Evolutionary conservation across 75 land plant species (phyloP), one percentile per base, ranked within the genome.

Genomic region (Picea sitchensis): DNA sequence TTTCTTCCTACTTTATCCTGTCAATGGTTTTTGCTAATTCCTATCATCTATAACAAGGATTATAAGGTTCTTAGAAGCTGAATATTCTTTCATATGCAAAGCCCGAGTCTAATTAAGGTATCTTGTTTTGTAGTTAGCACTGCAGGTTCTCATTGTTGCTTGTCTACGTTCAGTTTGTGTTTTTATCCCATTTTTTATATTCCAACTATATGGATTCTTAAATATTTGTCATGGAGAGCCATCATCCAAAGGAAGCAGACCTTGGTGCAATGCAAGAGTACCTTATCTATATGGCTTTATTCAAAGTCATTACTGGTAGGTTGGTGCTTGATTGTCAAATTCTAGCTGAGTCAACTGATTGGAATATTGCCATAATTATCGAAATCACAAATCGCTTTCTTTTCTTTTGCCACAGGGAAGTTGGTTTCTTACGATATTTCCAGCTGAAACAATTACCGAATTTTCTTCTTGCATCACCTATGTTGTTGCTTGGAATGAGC

Each of bases 221-320:
- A 91, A 92, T 76, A 68, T 91, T 21, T 96, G 99, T 86, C 44
- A 54, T 72, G 83, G 84, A n/a, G 65, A 60, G 31, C 1, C 51
- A 67, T 47, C 80, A 68, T 73, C 44, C 38, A 82, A 87, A 67
- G 82, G 84, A 58, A 67, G 77, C 77, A 86, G 94, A 62, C 91
- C 94, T 15, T 96, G 99, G 99, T 96, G 99, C 83, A 87, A 79
- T 68, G 84, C 87, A 59, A 91, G 77, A 75, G 5, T 91, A 30
- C 99, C 99, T 30, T 86, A 88, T 58, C 76, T 93, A n/a, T 96
- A 96, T 82, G 92, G 88, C 76, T 96, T 78, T 84, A 80, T 96
- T 82, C 99, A 96, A 81, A 86, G 87, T 79, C 94, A 92, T 81
- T 96, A 96, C 81, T 96, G 99, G 99, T 96, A 83, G 57, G 87